Conservation (phyloP, 352 stramenopile genomes). For the Phytophthora melonis region DNA sequence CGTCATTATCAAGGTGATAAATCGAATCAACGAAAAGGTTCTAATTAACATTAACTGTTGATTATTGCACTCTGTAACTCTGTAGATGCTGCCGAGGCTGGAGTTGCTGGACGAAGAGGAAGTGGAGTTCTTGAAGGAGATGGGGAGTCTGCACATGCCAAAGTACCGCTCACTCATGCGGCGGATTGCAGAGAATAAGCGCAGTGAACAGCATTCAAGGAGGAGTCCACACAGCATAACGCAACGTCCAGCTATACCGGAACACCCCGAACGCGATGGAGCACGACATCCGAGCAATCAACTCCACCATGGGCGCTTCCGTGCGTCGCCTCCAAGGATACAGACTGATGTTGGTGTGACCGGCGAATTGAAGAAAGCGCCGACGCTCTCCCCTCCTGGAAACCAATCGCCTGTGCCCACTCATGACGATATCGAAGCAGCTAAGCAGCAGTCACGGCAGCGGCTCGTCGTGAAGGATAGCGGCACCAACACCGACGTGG, state of each 20-base stretch:
- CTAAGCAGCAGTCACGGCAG: slow-evolving; percentile 7
- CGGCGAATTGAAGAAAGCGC: slow-evolving; percentile 1
- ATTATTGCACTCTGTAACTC: slow-evolving; percentile 23
- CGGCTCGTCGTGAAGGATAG: slow-evolving; percentile 57
- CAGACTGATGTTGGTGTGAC: neutral
- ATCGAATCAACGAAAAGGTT: too few species aligned
- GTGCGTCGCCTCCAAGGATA: neutral
- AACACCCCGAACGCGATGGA: neutral
- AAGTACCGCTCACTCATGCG: slow-evolving; percentile 66
- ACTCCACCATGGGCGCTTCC: neutral
- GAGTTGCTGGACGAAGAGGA: slow-evolving; percentile 79
- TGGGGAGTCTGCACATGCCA: slow-evolving; percentile 71
- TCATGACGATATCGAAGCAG: neutral
- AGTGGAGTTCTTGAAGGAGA: slow-evolving; percentile 61
- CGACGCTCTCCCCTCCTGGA: neutral
- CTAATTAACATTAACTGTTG: neutral
- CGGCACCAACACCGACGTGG: slow-evolving; percentile 69
- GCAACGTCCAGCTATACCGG: neutral
- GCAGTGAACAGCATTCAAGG: slow-evolving; percentile 5
- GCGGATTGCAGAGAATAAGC: slow-evolving; percentile 38
- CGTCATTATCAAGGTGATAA: slow-evolving; percentile 49
- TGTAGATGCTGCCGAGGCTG: slow-evolving; percentile 61
- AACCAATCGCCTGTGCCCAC: neutral
- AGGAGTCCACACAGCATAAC: slow-evolving; percentile 21
- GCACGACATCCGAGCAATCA: slow-evolving; percentile 5